Evolutionary conservation across 495 filamentous ascomycete genomes (phyloP).

Genomic region (Aspergillus panamensis): DNA sequence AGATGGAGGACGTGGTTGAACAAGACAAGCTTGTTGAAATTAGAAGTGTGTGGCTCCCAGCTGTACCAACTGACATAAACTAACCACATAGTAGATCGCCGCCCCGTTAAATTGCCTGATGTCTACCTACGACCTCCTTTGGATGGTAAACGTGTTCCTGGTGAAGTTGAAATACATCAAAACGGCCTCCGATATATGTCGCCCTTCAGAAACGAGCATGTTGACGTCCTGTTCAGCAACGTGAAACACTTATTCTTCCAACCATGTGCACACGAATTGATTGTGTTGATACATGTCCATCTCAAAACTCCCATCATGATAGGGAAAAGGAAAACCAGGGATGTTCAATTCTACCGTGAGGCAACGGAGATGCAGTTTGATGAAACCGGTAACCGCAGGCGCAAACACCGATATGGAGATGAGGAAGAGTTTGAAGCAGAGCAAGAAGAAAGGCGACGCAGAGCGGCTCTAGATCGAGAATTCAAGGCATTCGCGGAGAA

Average conservation of each 20-base stretch:
- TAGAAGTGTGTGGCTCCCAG: constrained; percentile 56
- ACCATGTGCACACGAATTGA: constrained; percentile 89
- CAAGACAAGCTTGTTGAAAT: constrained; percentile 95
- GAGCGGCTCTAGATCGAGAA: constrained; percentile 86
- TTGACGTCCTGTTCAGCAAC: constrained; percentile 97
- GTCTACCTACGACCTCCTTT: constrained; percentile 91
- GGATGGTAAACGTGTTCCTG: constrained; percentile 93
- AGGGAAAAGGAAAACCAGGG: constrained; percentile 97
- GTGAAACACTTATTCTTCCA: constrained; percentile 99
- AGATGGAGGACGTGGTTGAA: constrained; percentile 99
- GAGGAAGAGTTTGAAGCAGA: constrained; percentile 99
- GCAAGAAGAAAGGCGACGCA: constrained; percentile 88
- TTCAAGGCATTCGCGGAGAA: constrained; percentile 98
- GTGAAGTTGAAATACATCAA: constrained; percentile 94
- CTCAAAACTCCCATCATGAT: constrained; percentile 98
- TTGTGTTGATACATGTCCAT: constrained; percentile 97
- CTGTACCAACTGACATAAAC: not conserved
- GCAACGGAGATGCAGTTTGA: constrained; percentile 99
- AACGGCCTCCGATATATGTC: constrained; percentile 97
- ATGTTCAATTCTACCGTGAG: constrained; percentile 97
- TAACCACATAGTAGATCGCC: constrained; percentile 59
- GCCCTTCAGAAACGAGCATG: constrained; percentile 73
- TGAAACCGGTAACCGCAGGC: constrained; percentile 95
- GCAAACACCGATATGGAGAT: constrained; percentile 97
- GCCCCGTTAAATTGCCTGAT: constrained; percentile 80